phyloP scores from a whole-genome alignment of 306 rosid genomes.

The Vigna trinervia region DNA sequence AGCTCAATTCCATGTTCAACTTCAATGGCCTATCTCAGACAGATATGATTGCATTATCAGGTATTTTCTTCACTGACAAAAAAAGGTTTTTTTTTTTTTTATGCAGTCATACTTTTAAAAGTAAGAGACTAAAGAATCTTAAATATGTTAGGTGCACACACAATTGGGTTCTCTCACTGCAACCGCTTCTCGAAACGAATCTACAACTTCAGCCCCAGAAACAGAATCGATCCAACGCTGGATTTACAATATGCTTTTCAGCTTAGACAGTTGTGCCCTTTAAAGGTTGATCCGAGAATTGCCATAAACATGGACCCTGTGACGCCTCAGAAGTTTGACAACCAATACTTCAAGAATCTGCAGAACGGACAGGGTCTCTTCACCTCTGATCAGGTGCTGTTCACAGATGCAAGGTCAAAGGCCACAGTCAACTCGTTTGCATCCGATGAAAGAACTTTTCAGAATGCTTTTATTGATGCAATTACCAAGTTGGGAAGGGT shows the following conservation, averaged over 20 bases:
- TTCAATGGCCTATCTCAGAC: slow-evolving; percentile 68
- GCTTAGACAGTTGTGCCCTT: slow-evolving; percentile 71
- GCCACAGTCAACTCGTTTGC: slow-evolving; percentile 74
- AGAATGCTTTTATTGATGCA: slow-evolving; percentile 64
- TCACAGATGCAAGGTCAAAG: slow-evolving; percentile 70
- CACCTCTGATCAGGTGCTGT: slow-evolving; percentile 76
- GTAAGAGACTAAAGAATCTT: neutral
- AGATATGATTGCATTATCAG: slow-evolving; percentile 85
- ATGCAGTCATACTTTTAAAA: neutral
- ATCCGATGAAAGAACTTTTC: slow-evolving; percentile 59
- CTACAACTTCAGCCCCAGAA: slow-evolving; percentile 65
- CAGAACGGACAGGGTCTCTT: slow-evolving; percentile 81
- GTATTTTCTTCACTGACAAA: slow-evolving; percentile 41
- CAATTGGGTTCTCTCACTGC: slow-evolving; percentile 93
- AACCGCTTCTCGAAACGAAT: slow-evolving; percentile 57
- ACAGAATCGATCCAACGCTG: slow-evolving; percentile 70
- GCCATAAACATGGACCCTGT: slow-evolving; percentile 78
- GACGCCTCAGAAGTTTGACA: slow-evolving; percentile 70
- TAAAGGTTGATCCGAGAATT: slow-evolving; percentile 63
- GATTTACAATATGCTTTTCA: slow-evolving; percentile 61
- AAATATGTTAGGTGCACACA: slow-evolving; percentile 70
- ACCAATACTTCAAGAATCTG: slow-evolving; percentile 81
- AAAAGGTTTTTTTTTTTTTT: neutral
- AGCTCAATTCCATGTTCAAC: slow-evolving; percentile 64
- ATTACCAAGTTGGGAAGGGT: slow-evolving; percentile 80